phyloP scores from a whole-genome alignment of 2,329 filamentous ascomycete genomes.

The Fusarium sambucinum region DNA sequence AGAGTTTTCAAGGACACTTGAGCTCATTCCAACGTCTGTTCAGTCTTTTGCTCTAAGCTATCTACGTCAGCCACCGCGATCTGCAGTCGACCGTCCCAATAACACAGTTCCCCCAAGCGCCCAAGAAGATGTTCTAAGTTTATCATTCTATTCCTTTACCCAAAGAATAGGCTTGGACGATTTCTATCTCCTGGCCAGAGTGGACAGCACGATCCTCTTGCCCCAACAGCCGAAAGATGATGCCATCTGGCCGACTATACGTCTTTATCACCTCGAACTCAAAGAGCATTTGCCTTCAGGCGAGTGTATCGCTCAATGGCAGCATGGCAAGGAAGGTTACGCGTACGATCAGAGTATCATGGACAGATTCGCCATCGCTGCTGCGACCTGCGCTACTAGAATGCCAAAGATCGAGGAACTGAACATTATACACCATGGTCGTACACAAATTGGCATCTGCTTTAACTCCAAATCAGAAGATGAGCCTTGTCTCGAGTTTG shows the following conservation, averaged over 20 bases:
- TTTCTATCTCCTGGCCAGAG: constrained; percentile 15
- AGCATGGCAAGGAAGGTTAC: background rate
- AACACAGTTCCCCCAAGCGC: background rate
- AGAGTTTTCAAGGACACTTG: constrained; percentile 20
- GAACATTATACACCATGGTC: background rate
- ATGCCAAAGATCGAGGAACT: constrained; percentile 17
- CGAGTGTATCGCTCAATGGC: constrained; percentile 6
- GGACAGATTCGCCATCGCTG: constrained; percentile 10
- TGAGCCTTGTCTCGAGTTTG: constrained; percentile 13
- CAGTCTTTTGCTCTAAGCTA: constrained; percentile 11
- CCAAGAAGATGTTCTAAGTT: constrained; percentile 7
- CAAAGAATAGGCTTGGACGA: constrained; percentile 4
- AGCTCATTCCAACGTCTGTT: constrained; percentile 3
- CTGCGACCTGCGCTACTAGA: background rate
- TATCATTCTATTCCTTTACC: background rate
- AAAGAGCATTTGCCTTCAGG: constrained; percentile 13
- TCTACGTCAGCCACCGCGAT: background rate
- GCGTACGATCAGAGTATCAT: background rate
- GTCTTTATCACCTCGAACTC: background rate
- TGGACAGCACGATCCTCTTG: constrained; percentile 22
- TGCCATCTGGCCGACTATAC: constrained; percentile 6
- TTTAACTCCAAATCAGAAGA: background rate
- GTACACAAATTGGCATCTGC: background rate
- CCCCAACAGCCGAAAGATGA: background rate
- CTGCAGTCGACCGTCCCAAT: background rate